Conservation (phyloP, 1,139 yeast species). For the Geotrichum klebahnii region DNA sequence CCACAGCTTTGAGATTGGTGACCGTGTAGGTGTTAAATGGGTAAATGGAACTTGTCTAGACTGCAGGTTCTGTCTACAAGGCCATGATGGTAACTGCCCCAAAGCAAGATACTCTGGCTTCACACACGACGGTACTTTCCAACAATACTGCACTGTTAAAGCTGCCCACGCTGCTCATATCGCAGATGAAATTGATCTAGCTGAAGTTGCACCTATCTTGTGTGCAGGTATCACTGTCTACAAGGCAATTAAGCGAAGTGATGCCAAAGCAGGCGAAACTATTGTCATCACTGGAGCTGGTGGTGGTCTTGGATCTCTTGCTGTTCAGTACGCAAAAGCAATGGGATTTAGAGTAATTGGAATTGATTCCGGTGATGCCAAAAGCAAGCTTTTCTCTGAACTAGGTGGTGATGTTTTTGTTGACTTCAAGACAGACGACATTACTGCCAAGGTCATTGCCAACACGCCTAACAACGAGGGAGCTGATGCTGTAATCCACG, state of each 20-base stretch:
- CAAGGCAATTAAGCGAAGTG: slow-evolving; percentile 66
- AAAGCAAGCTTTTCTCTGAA: slow-evolving; percentile 49
- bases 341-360: slow-evolving; percentile 69
- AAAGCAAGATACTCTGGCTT: slow-evolving; percentile 46
- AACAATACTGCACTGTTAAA: slow-evolving; percentile 71
- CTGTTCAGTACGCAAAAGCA: slow-evolving; percentile 69
- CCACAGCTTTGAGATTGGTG: slow-evolving; percentile 26
- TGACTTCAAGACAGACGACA: slow-evolving; percentile 47
- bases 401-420: slow-evolving; percentile 65
- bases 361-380: slow-evolving; percentile 65
- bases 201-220: slow-evolving; percentile 61
- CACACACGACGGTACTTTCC: slow-evolving; percentile 73
- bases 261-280: slow-evolving; percentile 62
- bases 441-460: slow-evolving; percentile 46
- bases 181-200: slow-evolving; percentile 62
- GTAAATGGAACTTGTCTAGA: slow-evolving; percentile 28
- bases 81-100: slow-evolving; percentile 27
- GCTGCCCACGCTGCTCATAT: slow-evolving; percentile 73
- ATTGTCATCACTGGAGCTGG: slow-evolving; percentile 73
- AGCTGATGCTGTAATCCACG: slow-evolving; percentile 68
- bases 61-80: slow-evolving; percentile 27
- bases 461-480: slow-evolving; percentile 49
- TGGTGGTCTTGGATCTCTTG: slow-evolving; percentile 73
- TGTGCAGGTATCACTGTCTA: slow-evolving; percentile 80
- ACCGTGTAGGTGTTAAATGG: slow-evolving; percentile 30